Evolutionary conservation across 73 alveolate genomes (phyloP), one percentile per base, ranked within the genome.

Genomic region (Paramecium sexaurelia): DNA sequence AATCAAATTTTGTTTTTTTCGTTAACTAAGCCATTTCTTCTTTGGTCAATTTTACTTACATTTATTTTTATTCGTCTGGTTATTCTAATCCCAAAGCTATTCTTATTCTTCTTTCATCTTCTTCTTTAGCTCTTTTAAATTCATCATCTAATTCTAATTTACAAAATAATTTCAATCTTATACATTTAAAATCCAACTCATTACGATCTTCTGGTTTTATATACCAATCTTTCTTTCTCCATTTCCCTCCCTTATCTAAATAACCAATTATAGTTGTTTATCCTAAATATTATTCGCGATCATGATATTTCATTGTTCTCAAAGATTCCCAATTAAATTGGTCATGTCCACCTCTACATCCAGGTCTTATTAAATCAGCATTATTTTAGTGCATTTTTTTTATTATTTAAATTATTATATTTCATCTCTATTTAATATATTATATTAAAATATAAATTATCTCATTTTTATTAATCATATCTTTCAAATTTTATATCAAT

Each of bases 321-420:
- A 98, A 97, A 75, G 97, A 99, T 57, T 98, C 99, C 99, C 99
- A 98, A 75, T 98, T 96, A 93, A 98, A 98, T 87, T 95, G 93
- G 86, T 97, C 98, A 78, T 98, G 94, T 37, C 99, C 99, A 26
- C 99, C 99, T 94, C 99, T 92, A 92, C 96, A 96, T 69, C 99
- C 99, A 17, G 96, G 99, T 90, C 99, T 85, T 19, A 97, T 94
- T 26, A 68, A 61, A 88, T 88, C 85, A 19, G 94, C 85, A 68
- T 68, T 68, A 88, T 66, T 68, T 29, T 75, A 88, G 17, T 71
- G 86, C 86, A 71, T 71, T 35, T 11, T 69, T 71, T 27, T 71
- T 27, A 11, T 66, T 26, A 66, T 66, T 66, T 66, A 22, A 29
- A 22, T 29, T 13, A 66, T 66, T 66, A 29, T 29, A 22, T 22